Conservation (phyloP, 805 yeast genomes). For the Priceomyces melissophilus region DNA sequence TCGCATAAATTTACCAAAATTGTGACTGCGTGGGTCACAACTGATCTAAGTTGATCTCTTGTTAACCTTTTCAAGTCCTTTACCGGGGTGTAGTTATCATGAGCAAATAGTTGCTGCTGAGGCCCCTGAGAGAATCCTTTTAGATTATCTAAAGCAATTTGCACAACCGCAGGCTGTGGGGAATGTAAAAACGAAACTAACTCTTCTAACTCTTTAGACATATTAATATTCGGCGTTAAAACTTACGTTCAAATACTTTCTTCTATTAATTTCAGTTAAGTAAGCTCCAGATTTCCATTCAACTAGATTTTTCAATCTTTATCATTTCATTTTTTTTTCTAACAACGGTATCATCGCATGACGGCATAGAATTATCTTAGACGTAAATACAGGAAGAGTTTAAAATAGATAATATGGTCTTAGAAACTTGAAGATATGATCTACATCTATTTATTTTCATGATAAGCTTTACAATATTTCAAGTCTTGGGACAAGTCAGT, state of each 20-base stretch:
- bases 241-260: no score
- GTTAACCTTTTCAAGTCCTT: slow-evolving; percentile 64
- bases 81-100: slow-evolving; percentile 67
- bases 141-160: slow-evolving; percentile 79
- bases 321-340: no score
- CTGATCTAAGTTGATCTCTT: slow-evolving; percentile 49
- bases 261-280: no score
- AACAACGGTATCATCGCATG: no score
- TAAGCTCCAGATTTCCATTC: no score
- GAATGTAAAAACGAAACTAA: slow-evolving; percentile 80
- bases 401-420: neutral
- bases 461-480: no score
- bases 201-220: slow-evolving; percentile 47
- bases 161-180: slow-evolving; percentile 73
- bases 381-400: neutral
- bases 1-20: slow-evolving; percentile 82
- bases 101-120: slow-evolving; percentile 60
- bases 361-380: neutral
- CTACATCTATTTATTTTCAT: no score
- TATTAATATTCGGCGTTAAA: slow-evolving; percentile 10
- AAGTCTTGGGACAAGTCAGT: no score
- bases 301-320: no score
- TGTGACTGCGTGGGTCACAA: slow-evolving; percentile 67
- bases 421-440: no score
- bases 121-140: slow-evolving; percentile 79